A percentile compares a stretch with the other conserved stretches of the same genome.
Evolutionary conservation across 2,329 filamentous ascomycete species (phyloP).

Genomic region (Cladosporium austrohemisphaericum): DNA sequence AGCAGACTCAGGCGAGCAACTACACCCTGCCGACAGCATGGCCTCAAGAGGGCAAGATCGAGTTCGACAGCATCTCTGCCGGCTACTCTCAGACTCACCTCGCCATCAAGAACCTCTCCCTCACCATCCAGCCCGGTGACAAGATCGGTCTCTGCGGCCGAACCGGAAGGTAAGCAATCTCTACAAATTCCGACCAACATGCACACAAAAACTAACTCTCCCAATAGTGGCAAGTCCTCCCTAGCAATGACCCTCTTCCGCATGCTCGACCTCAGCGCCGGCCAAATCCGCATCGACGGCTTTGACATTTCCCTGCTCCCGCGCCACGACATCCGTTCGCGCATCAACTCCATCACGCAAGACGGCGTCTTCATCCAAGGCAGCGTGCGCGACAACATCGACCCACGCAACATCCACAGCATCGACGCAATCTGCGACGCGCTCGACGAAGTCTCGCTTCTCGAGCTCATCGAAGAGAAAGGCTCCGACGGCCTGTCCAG

Average conservation of each 20-base stretch:
- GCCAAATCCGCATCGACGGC: slow-evolving; percentile 46
- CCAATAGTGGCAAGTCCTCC: slow-evolving; percentile 48
- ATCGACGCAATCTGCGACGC: slow-evolving; percentile 42
- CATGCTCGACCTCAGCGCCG: slow-evolving; percentile 44
- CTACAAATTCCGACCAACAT: slow-evolving; percentile 16
- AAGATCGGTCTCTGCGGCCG: slow-evolving; percentile 53
- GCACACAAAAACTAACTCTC: slow-evolving; percentile 24
- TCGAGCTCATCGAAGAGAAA: slow-evolving; percentile 17
- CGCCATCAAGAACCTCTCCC: slow-evolving; percentile 44
- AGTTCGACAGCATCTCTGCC: slow-evolving; percentile 12
- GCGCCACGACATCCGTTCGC: slow-evolving; percentile 44
- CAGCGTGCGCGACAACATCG: slow-evolving; percentile 48
- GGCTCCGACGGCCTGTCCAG: slow-evolving; percentile 41
- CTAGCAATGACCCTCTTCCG: slow-evolving; percentile 48
- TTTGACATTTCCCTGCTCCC: slow-evolving; percentile 45
- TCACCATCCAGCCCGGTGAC: slow-evolving; percentile 47
- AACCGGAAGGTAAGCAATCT: slow-evolving; percentile 43
- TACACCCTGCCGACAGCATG: background rate
- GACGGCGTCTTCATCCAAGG: slow-evolving; percentile 50
- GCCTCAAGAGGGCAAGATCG: slow-evolving; percentile 11
- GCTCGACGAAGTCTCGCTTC: slow-evolving; percentile 46
- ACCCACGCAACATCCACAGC: slow-evolving; percentile 37
- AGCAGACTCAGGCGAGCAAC: background rate
- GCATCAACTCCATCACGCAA: slow-evolving; percentile 49
- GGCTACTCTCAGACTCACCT: slow-evolving; percentile 24